Percentiles rank a stretch among this genome's conserved stretches.
phyloP scores from a whole-genome alignment of 2,329 filamentous ascomycete species.

The Trichoderma citrinoviride region DNA sequence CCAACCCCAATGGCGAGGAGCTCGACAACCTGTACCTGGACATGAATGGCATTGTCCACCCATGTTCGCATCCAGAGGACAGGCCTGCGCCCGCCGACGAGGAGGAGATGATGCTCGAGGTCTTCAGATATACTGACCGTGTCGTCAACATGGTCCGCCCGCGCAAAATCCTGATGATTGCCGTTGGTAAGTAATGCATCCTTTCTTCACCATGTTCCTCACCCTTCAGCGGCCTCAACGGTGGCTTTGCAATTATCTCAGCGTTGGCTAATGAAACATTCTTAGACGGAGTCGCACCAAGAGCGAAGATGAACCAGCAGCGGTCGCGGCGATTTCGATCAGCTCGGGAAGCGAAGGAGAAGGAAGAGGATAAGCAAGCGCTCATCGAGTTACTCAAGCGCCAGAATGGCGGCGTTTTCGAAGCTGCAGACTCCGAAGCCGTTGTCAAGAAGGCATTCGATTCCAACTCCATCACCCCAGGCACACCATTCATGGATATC shows the following conservation, averaged over 20 bases:
- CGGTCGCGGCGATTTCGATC: slow-evolving; percentile 92
- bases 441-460: slow-evolving; percentile 90
- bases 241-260: neutral
- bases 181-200: slow-evolving; percentile 65
- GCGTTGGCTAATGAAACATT: neutral
- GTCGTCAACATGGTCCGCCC: slow-evolving; percentile 98
- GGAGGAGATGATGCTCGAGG: slow-evolving; percentile 98
- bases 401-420: slow-evolving; percentile 65
- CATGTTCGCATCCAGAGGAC: slow-evolving; percentile 96
- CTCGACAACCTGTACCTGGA: slow-evolving; percentile 97
- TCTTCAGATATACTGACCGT: slow-evolving; percentile 98
- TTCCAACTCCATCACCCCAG: slow-evolving; percentile 81
- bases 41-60: slow-evolving; percentile 99
- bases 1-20: slow-evolving; percentile 96
- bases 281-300: slow-evolving; percentile 90
- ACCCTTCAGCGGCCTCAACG: neutral
- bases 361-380: slow-evolving; percentile 86
- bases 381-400: slow-evolving; percentile 80
- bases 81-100: slow-evolving; percentile 86
- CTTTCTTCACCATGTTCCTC: neutral
- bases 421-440: slow-evolving; percentile 59
- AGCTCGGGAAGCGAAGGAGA: slow-evolving; percentile 90
- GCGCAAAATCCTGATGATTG: slow-evolving; percentile 94
- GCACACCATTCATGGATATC: slow-evolving; percentile 98
- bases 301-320: slow-evolving; percentile 99